Evolutionary conservation across 176 grass and related monocot species (phyloP), one percentile per base, ranked within the genome.

Genomic region (Triticum urartu): DNA sequence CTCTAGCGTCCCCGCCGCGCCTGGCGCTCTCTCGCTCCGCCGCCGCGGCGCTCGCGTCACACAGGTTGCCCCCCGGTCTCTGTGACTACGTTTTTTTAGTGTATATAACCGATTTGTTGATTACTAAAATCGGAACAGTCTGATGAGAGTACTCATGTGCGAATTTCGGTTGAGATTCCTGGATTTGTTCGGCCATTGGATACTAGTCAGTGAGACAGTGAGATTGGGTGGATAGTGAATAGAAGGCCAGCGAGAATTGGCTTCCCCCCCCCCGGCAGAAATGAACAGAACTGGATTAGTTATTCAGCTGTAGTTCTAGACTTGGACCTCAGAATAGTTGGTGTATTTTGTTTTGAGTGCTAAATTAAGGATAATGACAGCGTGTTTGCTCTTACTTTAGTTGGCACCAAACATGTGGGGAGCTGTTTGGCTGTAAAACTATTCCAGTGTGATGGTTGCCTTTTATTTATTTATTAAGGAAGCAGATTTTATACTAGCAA

Each of bases 41-140:
- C n/a, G 42, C 45, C 18, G 77, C 56, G 0, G 13, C 59, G 35
- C n/a, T 50, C 61, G 63, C 61, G 68, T 15, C 13, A 39, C 83
- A 68, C n/a, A 89, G 82, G 82, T 89, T 38, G 36, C 5, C 78
- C n/a, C n/a, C 58, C 5, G 40, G 72, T 34, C 74, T 64, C 78
- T 28, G 1, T 50, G 34, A 9, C 17, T 38, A 25, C 21, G 15
- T 80, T 11, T 12, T 40, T 43, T 0, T 5, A 9, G 11, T 20
- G 78, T 26, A 6, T 48, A 48, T 79, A 76, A 5, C 64, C 36
- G 78, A 26, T 63, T 22, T 28, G 22, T 26, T 1, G n/a, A 9
- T 0, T 80, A 28, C 12, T 3, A 43, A 42, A 80, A 64, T 64
- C 14, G 22, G 39, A 80, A 30, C 22, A 28, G 36, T 15, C 15